These are phyloP conservation scores for Kluyveromyces siamensis DNA, from an alignment of 805 yeast species.

Conservation along the genomic window DNA sequence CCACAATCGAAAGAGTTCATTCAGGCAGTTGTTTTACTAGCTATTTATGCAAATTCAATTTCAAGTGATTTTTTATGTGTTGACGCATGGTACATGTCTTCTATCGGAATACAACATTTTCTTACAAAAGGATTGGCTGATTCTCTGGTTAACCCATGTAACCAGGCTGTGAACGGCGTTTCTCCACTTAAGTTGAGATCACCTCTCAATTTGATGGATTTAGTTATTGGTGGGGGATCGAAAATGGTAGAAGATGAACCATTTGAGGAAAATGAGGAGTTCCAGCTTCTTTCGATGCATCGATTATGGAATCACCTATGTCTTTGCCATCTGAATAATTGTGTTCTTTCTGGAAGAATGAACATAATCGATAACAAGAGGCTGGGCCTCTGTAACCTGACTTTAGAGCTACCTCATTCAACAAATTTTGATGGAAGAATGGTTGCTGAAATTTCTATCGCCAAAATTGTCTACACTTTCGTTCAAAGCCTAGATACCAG, in stretches of 20 bases:
- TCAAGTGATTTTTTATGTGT: slow-evolving; percentile 43
- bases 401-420: slow-evolving; percentile 47
- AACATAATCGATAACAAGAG: slow-evolving; percentile 52
- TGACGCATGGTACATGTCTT: slow-evolving; percentile 66
- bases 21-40: slow-evolving; percentile 57
- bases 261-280: slow-evolving; percentile 35
- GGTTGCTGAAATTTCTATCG: slow-evolving; percentile 64
- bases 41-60: slow-evolving; percentile 56
- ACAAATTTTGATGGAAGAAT: slow-evolving; percentile 79
- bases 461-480: slow-evolving; percentile 41
- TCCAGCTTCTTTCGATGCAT: slow-evolving; percentile 42
- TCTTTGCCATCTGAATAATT: slow-evolving; percentile 56
- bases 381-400: slow-evolving; percentile 47
- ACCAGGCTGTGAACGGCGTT: neutral
- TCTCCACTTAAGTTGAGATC: neutral
- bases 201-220: neutral
- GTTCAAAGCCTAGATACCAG: slow-evolving; percentile 29
- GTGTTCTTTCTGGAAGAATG: slow-evolving; percentile 58
- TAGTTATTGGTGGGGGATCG: slow-evolving; percentile 1
- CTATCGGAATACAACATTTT: slow-evolving; percentile 56
- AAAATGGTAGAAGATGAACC: neutral
- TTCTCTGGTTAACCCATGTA: slow-evolving; percentile 4
- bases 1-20: slow-evolving; percentile 50
- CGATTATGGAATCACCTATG: slow-evolving; percentile 67
- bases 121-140: slow-evolving; percentile 38